Evolutionary conservation across 371 early-diverging fungal species (phyloP).

Genomic region (Rhizopus arrhizus): DNA sequence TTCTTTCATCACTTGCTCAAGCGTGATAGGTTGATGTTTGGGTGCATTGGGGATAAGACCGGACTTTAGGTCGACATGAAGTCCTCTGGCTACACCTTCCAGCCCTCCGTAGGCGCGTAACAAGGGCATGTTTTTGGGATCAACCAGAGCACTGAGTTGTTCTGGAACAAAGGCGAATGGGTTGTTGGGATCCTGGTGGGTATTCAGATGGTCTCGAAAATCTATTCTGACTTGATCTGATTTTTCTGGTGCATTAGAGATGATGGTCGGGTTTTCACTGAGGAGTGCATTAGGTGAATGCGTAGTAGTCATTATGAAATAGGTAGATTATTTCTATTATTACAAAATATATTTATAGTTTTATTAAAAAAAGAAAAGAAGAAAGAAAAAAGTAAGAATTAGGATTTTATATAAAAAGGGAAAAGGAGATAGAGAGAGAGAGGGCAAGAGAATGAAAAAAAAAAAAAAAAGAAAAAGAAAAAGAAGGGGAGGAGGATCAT

Average conservation of each 20-base stretch:
- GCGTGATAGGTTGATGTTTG: constrained; percentile 13
- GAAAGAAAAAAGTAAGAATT: too few relatives aligned
- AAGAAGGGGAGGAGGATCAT: too few relatives aligned
- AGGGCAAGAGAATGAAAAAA: too few relatives aligned
- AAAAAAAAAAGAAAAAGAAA: too few relatives aligned
- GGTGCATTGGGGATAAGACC: constrained; percentile 41
- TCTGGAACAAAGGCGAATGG: constrained; percentile 54
- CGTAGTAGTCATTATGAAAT: not conserved
- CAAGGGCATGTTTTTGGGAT: constrained; percentile 55
- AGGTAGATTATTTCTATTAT: too few relatives aligned
- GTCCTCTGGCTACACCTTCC: constrained; percentile 49
- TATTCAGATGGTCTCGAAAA: constrained; percentile 16
- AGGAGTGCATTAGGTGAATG: constrained; percentile 3
- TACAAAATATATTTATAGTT: too few relatives aligned
- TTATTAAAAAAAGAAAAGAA: too few relatives aligned
- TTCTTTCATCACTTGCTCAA: constrained; percentile 24
- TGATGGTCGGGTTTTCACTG: constrained; percentile 34
- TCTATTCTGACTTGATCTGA: constrained; percentile 10
- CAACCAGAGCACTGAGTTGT: constrained; percentile 50
- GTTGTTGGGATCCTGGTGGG: constrained; percentile 41
- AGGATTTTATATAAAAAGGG: too few relatives aligned
- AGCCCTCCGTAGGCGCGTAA: constrained; percentile 48
- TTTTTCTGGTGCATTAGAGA: constrained; percentile 3
- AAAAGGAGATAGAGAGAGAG: too few relatives aligned
- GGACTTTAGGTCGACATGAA: constrained; percentile 44